Percentiles rank a stretch among this genome's conserved stretches.
Conservation (phyloP, 306 rosid species). For the Trifolium pratense region DNA sequence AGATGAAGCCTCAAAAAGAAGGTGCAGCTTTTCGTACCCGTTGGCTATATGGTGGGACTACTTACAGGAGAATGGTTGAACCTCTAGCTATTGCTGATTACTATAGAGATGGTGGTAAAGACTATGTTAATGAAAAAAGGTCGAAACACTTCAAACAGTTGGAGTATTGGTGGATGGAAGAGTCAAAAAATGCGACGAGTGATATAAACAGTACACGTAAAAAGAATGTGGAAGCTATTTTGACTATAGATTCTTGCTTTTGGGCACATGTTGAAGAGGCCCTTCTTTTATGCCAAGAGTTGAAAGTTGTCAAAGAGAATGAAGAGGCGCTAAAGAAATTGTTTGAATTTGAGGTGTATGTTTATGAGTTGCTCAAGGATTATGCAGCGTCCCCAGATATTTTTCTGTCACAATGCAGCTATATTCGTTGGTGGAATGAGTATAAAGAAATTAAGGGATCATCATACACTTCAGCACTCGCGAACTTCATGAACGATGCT, state of each 20-base stretch:
- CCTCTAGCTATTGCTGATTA: conserved; percentile 60
- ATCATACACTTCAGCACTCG: conserved; percentile 34
- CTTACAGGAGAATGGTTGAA: conserved; percentile 66
- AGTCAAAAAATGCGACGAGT: neutral
- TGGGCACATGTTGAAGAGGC: conserved; percentile 73
- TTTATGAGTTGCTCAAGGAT: conserved; percentile 41
- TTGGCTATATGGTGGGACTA: conserved; percentile 54
- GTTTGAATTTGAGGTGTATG: conserved; percentile 50
- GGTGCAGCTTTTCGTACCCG: conserved; percentile 27
- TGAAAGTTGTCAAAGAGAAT: conserved; percentile 22
- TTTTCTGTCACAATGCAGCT: conserved; percentile 54
- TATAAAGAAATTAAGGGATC: conserved; percentile 41
- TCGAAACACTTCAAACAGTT: conserved; percentile 45
- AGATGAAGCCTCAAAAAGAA: conserved; percentile 53
- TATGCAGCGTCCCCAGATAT: conserved; percentile 62
- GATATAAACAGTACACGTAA: conserved; percentile 4
- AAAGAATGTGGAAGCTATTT: conserved; percentile 35
- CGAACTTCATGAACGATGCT: conserved; percentile 39
- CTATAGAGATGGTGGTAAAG: conserved; percentile 36
- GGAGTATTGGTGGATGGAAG: conserved; percentile 47
- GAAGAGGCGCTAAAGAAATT: neutral
- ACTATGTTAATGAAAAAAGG: conserved; percentile 42
- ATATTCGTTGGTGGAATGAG: conserved; percentile 65
- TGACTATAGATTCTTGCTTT: conserved; percentile 68
- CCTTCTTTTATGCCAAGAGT: conserved; percentile 27